These are phyloP conservation scores for Halteria grandinella DNA, from an alignment of 73 alveolate genomes.

Conservation along the genomic window DNA sequence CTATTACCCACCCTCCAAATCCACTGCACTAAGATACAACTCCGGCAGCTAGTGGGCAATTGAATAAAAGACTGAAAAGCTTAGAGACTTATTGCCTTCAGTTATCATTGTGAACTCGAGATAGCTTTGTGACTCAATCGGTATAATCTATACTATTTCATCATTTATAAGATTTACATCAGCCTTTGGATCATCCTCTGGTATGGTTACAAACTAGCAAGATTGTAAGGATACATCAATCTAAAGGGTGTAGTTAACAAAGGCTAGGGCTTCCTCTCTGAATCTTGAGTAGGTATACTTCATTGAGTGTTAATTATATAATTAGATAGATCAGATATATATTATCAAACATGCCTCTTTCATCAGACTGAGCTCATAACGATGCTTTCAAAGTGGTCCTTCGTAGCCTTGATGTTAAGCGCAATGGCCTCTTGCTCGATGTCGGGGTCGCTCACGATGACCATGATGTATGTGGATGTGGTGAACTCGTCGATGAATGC, in stretches of 20 bases:
- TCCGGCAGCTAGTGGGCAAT: conserved; percentile 11
- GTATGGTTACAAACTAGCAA: neutral
- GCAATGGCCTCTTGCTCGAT: conserved; percentile 73
- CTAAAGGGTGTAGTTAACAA: neutral
- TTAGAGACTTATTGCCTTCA: no score
- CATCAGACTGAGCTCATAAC: conserved; percentile 54
- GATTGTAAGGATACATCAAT: neutral
- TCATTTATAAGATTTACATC: neutral
- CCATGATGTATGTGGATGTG: conserved; percentile 87
- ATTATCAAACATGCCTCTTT: neutral
- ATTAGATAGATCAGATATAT: neutral
- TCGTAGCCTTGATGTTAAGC: conserved; percentile 68
- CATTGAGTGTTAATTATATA: neutral
- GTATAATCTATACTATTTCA: neutral
- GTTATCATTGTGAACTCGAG: no score
- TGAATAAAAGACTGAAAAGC: neutral
- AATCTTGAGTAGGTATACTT: neutral
- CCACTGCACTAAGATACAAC: neutral
- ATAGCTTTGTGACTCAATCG: neutral
- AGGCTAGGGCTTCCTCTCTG: neutral
- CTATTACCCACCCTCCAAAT: neutral
- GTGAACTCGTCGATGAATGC: conserved; percentile 93
- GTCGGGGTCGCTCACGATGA: conserved; percentile 75
- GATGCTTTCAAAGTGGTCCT: conserved; percentile 73
- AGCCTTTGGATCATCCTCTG: neutral